Percentiles rank a stretch among this genome's conserved stretches.
Conservation (phyloP, 495 filamentous ascomycete species). For the Talaromyces borbonicus region DNA sequence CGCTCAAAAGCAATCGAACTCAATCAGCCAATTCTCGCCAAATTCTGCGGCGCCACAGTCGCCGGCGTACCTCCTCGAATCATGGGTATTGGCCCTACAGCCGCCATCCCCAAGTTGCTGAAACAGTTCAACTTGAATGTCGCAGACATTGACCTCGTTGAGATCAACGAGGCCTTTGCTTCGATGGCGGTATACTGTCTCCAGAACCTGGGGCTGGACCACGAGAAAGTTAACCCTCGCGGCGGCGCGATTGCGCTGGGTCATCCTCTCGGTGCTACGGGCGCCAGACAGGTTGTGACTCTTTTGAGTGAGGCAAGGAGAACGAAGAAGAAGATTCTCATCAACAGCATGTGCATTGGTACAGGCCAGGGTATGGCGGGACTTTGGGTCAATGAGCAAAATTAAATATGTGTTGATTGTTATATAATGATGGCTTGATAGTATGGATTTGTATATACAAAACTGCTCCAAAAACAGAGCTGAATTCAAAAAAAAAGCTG, state of each 20-base stretch:
- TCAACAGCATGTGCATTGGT: constrained; percentile 85
- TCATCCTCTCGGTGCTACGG: constrained; percentile 75
- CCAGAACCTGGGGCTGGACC: constrained; percentile 65
- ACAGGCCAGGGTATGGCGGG: constrained; percentile 81
- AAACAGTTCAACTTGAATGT: constrained; percentile 68
- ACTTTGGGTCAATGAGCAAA: constrained; percentile 72
- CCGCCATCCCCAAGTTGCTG: constrained; percentile 91
- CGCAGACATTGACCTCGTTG: constrained; percentile 77
- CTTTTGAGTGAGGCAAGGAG: constrained; percentile 71
- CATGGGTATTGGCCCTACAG: constrained; percentile 93
- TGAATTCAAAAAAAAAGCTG: too few relatives aligned
- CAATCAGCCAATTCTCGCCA: constrained; percentile 84
- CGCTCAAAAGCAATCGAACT: constrained; percentile 79
- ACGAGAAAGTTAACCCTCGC: constrained; percentile 78
- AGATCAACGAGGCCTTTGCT: constrained; percentile 97
- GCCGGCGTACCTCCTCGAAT: constrained; percentile 83
- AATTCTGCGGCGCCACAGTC: constrained; percentile 87
- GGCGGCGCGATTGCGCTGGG: constrained; percentile 75
- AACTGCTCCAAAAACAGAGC: too few relatives aligned
- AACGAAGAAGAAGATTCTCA: constrained; percentile 70
- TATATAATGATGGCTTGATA: not conserved
- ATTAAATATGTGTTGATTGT: constrained; percentile 14
- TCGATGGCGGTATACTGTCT: constrained; percentile 94
- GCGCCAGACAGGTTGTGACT: constrained; percentile 71
- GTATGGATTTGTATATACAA: not conserved